Base-by-base conservation (phyloP, 306 rosid species). In the Dalbergia cultrata region DNA sequence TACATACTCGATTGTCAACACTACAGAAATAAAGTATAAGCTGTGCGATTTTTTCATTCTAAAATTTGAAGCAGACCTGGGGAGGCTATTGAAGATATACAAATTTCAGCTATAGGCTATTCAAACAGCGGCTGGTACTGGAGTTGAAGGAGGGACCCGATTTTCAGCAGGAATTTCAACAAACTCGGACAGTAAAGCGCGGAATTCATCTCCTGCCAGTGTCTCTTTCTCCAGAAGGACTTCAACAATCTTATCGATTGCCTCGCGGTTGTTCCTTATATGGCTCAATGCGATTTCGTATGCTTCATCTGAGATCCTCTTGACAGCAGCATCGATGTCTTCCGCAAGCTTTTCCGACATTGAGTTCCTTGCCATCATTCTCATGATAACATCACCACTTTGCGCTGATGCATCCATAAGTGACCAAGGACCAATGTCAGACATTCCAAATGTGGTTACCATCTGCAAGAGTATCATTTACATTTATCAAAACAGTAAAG, bases 281-380 rank as follows among this genome's bases (percentile, higher is more conserved):
- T 94, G 97, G 52, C 59, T 56, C 87, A 92, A 78, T 19, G 98
- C 97, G 44, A 92, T 87, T 85, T 81, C 87, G 26, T 92, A 90
- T 26, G 97, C 98, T 66, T 90, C 90, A 49, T 92, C 98, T 18
- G 97, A 90, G 75, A 94, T 3, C 75, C 81, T 90, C 91, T 94
- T 94, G 74, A 90, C 76, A 11, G 98, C 97, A 31, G 87, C 16
- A 69, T 94, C 98, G 11, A 94, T 94, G 87, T 94, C 98, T 89
- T 88, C 94, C 7, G 98, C 98, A 21, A 94, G 98, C 84, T 74
- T 92, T 78, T 94, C 97, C 0, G 98, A 94, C 98, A 94, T 94
- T 11, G 98, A 94, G 88, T 94, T 94, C 85, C 98, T 92, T 47
- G 97, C 98, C 98, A 94, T 94, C 98, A 92, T 94, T 84, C 98